These are phyloP conservation scores for Trametes sanguinea DNA, from an alignment of 768 basidiomycete species.

Conservation along the genomic window DNA sequence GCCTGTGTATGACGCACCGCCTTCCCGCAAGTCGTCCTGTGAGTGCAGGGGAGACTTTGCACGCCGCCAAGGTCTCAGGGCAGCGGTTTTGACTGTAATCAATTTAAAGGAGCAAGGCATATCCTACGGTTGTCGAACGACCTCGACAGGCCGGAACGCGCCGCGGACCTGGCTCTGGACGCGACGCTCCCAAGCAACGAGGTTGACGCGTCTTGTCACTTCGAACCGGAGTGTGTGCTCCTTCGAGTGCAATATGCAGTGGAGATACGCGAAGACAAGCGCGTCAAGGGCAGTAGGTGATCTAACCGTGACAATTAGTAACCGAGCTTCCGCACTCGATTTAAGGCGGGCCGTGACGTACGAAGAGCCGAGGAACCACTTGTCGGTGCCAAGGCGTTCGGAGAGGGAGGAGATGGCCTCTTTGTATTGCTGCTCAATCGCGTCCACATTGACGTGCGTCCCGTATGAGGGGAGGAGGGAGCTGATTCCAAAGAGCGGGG, in stretches of 20 bases:
- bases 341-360: conserved; percentile 35
- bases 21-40: no score
- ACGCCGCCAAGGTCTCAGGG: no score
- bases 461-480: conserved; percentile 66
- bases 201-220: conserved; percentile 70
- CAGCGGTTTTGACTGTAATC: no score
- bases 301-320: conserved; percentile 39
- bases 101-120: neutral
- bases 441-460: conserved; percentile 50
- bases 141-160: conserved; percentile 43
- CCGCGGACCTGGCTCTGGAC: conserved; percentile 60
- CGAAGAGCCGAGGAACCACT: conserved; percentile 81
- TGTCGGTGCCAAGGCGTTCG: conserved; percentile 72
- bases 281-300: conserved; percentile 81
- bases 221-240: conserved; percentile 53
- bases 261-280: conserved; percentile 79
- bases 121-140: neutral
- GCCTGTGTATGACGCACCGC: no score
- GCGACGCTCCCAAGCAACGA: conserved; percentile 77
- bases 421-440: conserved; percentile 59
- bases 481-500: conserved; percentile 69
- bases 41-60: no score
- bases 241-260: conserved; percentile 55
- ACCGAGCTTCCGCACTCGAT: neutral
- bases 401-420: conserved; percentile 76